Percentiles rank a stretch among this genome's conserved stretches.
phyloP scores from a whole-genome alignment of 2,329 filamentous ascomycete genomes.

The Xylaria sp. region DNA sequence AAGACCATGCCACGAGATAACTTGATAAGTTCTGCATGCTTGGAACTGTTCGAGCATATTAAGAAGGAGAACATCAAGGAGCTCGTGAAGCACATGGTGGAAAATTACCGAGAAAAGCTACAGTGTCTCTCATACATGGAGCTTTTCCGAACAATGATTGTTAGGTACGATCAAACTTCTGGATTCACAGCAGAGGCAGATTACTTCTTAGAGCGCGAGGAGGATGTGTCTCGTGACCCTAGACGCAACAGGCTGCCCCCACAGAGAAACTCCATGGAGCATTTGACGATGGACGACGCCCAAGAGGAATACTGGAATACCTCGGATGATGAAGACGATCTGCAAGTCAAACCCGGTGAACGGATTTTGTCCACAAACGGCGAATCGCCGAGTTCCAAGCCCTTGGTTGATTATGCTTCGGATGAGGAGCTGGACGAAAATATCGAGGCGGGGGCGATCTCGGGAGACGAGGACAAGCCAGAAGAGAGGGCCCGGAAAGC shows the following conservation, averaged over 20 bases:
- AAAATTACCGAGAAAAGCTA: constrained; percentile 80
- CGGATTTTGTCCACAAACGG: constrained; percentile 61
- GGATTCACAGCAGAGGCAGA: constrained; percentile 70
- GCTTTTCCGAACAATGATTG: constrained; percentile 78
- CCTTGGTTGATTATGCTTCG: constrained; percentile 89
- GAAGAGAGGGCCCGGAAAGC: constrained; percentile 43
- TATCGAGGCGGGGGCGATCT: constrained; percentile 54
- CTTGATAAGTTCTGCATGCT: constrained; percentile 87
- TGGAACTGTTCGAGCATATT: constrained; percentile 93
- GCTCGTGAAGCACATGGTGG: constrained; percentile 81
- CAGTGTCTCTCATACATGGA: constrained; percentile 80
- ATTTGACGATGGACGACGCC: constrained; percentile 72
- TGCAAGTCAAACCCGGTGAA: constrained; percentile 43
- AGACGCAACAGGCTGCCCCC: constrained; percentile 45
- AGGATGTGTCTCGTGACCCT: constrained; percentile 54
- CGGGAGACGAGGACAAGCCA: constrained; percentile 38
- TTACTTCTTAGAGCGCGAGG: constrained; percentile 75
- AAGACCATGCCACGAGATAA: constrained; percentile 92
- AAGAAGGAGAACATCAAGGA: constrained; percentile 81
- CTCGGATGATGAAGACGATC: constrained; percentile 83
- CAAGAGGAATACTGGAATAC: constrained; percentile 96
- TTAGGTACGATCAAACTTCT: constrained; percentile 79
- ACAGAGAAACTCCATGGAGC: constrained; percentile 71
- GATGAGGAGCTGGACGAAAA: constrained; percentile 82
- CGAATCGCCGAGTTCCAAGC: constrained; percentile 66